Conservation (phyloP, 2,329 filamentous ascomycete genomes). For the Pseudogymnoascus sp. region DNA sequence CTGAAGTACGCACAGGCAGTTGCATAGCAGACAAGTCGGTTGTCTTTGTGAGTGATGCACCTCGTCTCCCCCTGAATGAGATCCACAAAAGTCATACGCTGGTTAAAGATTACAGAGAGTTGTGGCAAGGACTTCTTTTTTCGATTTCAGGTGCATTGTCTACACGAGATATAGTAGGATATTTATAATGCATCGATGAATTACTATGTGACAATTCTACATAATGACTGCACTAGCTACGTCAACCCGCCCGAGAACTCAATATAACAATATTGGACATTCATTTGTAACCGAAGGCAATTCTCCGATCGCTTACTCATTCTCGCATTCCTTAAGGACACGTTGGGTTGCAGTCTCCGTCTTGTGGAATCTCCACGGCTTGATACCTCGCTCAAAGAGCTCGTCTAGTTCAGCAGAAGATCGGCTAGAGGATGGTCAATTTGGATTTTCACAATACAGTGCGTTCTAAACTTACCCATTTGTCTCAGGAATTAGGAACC, state of each 20-base stretch:
- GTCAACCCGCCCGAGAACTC: background rate
- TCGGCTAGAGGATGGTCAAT: constrained; percentile 16
- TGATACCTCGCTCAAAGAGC: constrained; percentile 20
- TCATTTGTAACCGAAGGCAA: background rate
- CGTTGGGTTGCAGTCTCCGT: constrained; percentile 16
- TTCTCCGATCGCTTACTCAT: background rate
- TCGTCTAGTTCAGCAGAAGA: constrained; percentile 24
- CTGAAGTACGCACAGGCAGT: too few species aligned
- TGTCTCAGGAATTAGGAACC: constrained; percentile 19
- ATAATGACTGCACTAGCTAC: background rate
- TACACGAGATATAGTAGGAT: background rate
- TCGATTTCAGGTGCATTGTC: background rate
- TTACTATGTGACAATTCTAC: background rate
- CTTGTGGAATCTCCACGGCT: constrained; percentile 18
- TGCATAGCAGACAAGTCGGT: too few species aligned
- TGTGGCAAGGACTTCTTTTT: too few species aligned
- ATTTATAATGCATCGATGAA: background rate
- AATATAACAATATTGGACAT: background rate
- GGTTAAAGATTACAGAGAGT: too few species aligned
- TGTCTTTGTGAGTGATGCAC: too few species aligned
- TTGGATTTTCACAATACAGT: background rate
- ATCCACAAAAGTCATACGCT: too few species aligned
- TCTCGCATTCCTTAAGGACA: background rate
- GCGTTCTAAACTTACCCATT: background rate
- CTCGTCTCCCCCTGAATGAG: too few species aligned